These are phyloP conservation scores for Coemansia umbellata DNA, from an alignment of 192 early-diverging fungal species.

Conservation along the genomic window DNA sequence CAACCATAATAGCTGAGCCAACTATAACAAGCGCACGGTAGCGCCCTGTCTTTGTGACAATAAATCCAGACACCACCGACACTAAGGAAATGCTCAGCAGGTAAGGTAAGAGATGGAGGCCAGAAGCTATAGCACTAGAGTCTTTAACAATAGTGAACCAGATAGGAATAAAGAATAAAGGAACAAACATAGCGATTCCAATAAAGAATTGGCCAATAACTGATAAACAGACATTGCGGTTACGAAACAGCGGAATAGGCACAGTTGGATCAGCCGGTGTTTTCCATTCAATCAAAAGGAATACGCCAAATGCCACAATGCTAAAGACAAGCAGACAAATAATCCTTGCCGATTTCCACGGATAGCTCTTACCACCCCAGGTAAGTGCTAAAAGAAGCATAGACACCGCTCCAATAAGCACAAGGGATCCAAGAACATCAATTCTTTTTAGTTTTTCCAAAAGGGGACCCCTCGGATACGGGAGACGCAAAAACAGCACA, in stretches of 20 bases:
- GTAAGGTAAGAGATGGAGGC: slow-evolving; percentile 62
- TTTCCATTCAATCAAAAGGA: slow-evolving; percentile 56
- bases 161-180: slow-evolving; percentile 60
- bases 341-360: slow-evolving; percentile 56
- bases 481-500: slow-evolving; percentile 54
- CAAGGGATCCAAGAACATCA: slow-evolving; percentile 57
- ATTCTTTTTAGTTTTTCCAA: slow-evolving; percentile 55
- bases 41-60: slow-evolving; percentile 53
- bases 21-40: slow-evolving; percentile 51
- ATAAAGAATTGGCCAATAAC: slow-evolving; percentile 51
- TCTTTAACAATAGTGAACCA: slow-evolving; percentile 61
- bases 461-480: slow-evolving; percentile 40
- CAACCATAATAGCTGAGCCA: slow-evolving; percentile 52
- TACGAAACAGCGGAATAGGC: slow-evolving; percentile 48
- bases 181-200: slow-evolving; percentile 57
- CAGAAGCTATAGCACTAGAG: slow-evolving; percentile 53
- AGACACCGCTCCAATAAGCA: slow-evolving; percentile 52
- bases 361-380: slow-evolving; percentile 60
- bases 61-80: slow-evolving; percentile 52
- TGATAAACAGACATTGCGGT: slow-evolving; percentile 56
- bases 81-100: slow-evolving; percentile 54
- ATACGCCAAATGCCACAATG: slow-evolving; percentile 40
- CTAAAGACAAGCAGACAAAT: slow-evolving; percentile 56
- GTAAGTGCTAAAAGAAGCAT: slow-evolving; percentile 57
- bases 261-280: slow-evolving; percentile 57